Conservation (phyloP, 805 yeast species). For the Nakazawaea pomicola region DNA sequence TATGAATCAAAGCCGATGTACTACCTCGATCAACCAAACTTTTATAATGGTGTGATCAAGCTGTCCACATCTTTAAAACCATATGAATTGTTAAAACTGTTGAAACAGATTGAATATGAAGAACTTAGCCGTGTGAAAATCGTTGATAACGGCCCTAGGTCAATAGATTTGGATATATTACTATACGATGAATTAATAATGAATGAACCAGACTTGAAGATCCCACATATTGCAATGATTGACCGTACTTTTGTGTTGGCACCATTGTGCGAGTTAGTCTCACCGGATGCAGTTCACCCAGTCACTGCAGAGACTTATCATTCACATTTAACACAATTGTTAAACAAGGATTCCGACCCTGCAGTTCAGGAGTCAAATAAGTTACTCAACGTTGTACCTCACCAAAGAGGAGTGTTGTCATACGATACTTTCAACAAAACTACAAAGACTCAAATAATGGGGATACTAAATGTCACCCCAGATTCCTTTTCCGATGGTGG, state of each 20-base stretch:
- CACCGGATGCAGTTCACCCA: slow-evolving; percentile 70
- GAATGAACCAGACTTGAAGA: slow-evolving; percentile 52
- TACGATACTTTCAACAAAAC: slow-evolving; percentile 42
- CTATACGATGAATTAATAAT: slow-evolving; percentile 58
- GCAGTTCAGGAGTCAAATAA: slow-evolving; percentile 45
- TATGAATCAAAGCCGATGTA: slow-evolving; percentile 95
- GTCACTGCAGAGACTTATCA: slow-evolving; percentile 79
- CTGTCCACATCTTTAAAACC: slow-evolving; percentile 63
- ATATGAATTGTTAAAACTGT: slow-evolving; percentile 46
- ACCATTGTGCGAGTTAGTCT: slow-evolving; percentile 79
- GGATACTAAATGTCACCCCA: slow-evolving; percentile 83
- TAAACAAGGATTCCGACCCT: slow-evolving; percentile 23
- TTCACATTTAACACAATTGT: slow-evolving; percentile 55
- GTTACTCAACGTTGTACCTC: slow-evolving; percentile 48
- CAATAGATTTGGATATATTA: slow-evolving; percentile 84
- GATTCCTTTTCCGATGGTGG: slow-evolving; percentile 97
- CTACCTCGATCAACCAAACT: slow-evolving; percentile 69
- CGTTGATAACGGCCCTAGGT: slow-evolving; percentile 87
- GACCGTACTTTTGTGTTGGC: slow-evolving; percentile 87
- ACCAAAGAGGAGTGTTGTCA: slow-evolving; percentile 24
- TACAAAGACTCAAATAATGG: slow-evolving; percentile 71
- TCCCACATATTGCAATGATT: slow-evolving; percentile 87
- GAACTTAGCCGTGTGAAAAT: slow-evolving; percentile 66
- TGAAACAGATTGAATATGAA: slow-evolving; percentile 77
- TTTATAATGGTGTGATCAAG: slow-evolving; percentile 78